Evolutionary conservation across 495 filamentous ascomycete genomes (phyloP), one percentile per base, ranked within the genome.

Genomic region (Penicillium samsonianum): DNA sequence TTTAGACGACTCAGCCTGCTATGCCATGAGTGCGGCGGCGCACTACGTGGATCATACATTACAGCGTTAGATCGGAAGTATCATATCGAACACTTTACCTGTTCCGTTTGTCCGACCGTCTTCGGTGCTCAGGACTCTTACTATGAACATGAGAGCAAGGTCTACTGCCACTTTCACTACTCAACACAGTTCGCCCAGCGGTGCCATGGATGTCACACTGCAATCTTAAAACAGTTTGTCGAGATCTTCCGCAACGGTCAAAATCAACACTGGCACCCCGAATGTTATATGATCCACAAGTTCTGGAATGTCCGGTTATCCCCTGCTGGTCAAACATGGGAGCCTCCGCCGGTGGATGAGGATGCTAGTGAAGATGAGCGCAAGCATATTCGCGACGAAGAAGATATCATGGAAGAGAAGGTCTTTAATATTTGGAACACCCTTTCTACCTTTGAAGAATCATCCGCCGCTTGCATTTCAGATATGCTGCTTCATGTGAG

Each of bases 281-380:
- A 99, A 70, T 99, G 95, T 73, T 99, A 99, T 71, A 99, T 98
- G 94, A 99, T 99, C 42, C 95, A 99, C 73, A 99, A 99, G 68
- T 99, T 98, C 75, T 99, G 95, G 95, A 99, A 96, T 69, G 95
- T 99, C 38, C 86, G 93, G 23, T 81, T 99, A 45, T 85, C 86
- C 25, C 80, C 80, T 11, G 71, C 78, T 17, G 82, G 78, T 17
- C 72, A 82, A 47, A 78, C 80, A 22, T 68, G 77, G 22, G 74
- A 81, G 37, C 75, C 72, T 9, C 75, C 79, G 10, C 63, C 80
- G 33, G 67, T 78, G 30, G 78, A 86, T 42, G 77, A 78, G 22
- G 82, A 88, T 61, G 89, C 88, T 10, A 89, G 87, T 31, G 84
- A 88, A 30, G 84, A 88, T 55, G 83, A 89, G 53, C 87, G 95